Evolutionary conservation across 805 yeast species (phyloP).

Genomic region (Saccharomycopsis malanga): DNA sequence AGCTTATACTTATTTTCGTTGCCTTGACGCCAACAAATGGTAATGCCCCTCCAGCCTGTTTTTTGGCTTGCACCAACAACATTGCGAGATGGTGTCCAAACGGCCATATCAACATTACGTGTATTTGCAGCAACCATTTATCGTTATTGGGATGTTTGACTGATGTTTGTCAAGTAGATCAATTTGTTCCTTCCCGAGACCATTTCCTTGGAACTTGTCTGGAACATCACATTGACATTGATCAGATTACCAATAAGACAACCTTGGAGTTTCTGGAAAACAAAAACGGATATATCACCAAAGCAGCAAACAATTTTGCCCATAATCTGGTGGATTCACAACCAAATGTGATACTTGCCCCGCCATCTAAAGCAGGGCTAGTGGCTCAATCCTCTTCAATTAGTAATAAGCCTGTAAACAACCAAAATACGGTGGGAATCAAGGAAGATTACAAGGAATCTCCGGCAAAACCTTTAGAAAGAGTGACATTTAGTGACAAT

Average conservation of each 20-base stretch:
- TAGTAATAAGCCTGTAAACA: too few species aligned
- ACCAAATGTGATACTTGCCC: too few species aligned
- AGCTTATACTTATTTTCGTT: too few species aligned
- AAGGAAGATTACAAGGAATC: too few species aligned
- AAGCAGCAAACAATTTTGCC: not conserved
- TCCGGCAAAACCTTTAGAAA: not conserved
- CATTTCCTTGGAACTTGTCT: conserved; percentile 43
- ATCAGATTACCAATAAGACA: conserved; percentile 11
- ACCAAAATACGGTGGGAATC: too few species aligned
- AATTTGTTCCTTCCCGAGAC: conserved; percentile 30
- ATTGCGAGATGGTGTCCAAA: conserved; percentile 32
- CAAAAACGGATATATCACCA: not conserved
- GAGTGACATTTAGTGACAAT: not conserved
- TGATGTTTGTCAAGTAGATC: conserved; percentile 34
- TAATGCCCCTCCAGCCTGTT: conserved; percentile 51
- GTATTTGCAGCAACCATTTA: conserved; percentile 35
- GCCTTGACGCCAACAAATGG: too few species aligned
- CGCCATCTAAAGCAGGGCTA: too few species aligned
- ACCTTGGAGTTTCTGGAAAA: conserved; percentile 1
- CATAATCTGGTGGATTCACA: too few species aligned
- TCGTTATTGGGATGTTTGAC: conserved; percentile 38
- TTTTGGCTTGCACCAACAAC: conserved; percentile 36
- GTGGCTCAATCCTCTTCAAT: too few species aligned
- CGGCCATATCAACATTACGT: conserved; percentile 32
- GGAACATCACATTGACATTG: conserved; percentile 21